A percentile compares a stretch with the other conserved stretches of the same genome.
Evolutionary conservation across 164 flowering plant genomes (phyloP).

Genomic region (Stephania yunnanensis): DNA sequence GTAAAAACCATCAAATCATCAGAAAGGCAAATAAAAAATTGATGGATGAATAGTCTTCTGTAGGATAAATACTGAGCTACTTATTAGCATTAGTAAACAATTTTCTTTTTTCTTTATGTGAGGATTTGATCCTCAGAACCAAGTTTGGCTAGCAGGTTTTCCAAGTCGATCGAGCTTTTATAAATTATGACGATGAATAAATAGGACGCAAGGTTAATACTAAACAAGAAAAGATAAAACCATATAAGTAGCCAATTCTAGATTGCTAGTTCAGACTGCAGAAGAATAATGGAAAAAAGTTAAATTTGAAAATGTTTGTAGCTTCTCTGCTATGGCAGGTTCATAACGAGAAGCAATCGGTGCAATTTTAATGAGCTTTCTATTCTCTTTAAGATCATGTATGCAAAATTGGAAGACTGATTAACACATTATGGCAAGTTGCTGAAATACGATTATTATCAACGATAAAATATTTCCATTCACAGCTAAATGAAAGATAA

Average conservation of each 20-base stretch:
- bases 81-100: background rate
- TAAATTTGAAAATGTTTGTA: background rate
- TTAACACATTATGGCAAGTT: background rate
- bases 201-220: background rate
- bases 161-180: background rate
- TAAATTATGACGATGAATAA: background rate
- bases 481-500: background rate
- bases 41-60: background rate
- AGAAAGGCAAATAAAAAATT: background rate
- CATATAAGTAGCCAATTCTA: background rate
- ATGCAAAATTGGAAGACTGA: slow-evolving; percentile 1
- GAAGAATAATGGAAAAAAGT: background rate
- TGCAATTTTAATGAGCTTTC: background rate
- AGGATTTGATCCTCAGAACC: background rate
- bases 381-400: background rate
- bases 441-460: background rate
- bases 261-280: background rate
- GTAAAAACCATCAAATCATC: no score
- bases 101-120: background rate
- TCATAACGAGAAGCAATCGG: background rate
- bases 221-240: background rate
- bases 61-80: background rate
- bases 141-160: background rate
- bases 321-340: background rate
- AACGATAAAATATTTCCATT: background rate